phyloP scores from a whole-genome alignment of 1,284 basidiomycete species.

The Quambalaria eucalypti region DNA sequence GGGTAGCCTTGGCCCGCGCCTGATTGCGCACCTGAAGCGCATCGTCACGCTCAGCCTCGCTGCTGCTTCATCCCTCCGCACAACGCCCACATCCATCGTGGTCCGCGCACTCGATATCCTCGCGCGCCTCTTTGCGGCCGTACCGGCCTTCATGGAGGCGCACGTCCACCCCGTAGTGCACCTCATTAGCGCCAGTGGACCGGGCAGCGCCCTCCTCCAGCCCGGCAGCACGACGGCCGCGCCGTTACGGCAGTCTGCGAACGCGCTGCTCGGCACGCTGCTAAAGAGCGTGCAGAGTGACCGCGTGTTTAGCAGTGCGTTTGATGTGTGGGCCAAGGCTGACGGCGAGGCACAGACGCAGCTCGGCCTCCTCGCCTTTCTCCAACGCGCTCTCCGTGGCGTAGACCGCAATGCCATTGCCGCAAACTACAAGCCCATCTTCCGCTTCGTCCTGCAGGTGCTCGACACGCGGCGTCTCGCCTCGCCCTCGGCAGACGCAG shows the following conservation, averaged over 20 bases:
- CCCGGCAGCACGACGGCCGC: background rate
- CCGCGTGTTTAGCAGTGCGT: conserved; percentile 4
- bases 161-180: conserved; percentile 15
- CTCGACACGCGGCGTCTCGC: conserved; percentile 58
- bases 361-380: conserved; percentile 22
- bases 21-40: conserved; percentile 36
- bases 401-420: conserved; percentile 51
- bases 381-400: conserved; percentile 28
- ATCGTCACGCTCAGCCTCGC: conserved; percentile 25
- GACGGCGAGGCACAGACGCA: background rate
- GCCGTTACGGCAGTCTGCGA: background rate
- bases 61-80: conserved; percentile 13
- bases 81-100: background rate
- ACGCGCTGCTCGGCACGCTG: background rate
- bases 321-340: conserved; percentile 2
- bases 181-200: background rate
- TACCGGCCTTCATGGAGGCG: conserved; percentile 40
- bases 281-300: conserved; percentile 10
- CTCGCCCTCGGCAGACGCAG: conserved; percentile 39
- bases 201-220: background rate
- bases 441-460: conserved; percentile 71
- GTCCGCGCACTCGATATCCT: conserved; percentile 29
- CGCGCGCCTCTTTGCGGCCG: conserved; percentile 24
- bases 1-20: conserved; percentile 31
- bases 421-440: conserved; percentile 63